Conservation (phyloP, 805 yeast species). For the Metschnikowia picachoensis region DNA sequence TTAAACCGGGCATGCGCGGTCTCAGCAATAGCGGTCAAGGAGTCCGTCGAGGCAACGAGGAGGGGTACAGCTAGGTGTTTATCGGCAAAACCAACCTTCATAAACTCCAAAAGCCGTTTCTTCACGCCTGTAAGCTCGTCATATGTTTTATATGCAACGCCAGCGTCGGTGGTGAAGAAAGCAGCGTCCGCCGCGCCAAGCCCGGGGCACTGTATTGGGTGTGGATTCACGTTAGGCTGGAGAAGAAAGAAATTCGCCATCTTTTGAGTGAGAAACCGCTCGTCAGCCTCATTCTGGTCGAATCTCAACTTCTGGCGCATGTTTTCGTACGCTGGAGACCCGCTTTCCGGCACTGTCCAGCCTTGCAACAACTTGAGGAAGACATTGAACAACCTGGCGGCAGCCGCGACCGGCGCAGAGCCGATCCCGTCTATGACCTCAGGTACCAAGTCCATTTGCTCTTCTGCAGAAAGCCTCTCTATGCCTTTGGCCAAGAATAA, state of each 20-base stretch:
- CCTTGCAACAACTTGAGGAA: conserved; percentile 48
- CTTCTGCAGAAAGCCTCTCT: conserved; percentile 44
- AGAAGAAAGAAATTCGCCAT: conserved; percentile 58
- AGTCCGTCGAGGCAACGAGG: conserved; percentile 62
- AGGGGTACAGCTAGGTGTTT: conserved; percentile 43
- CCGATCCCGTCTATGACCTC: conserved; percentile 46
- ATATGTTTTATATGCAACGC: conserved; percentile 49
- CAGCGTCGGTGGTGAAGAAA: conserved; percentile 68
- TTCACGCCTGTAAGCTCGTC: conserved; percentile 40
- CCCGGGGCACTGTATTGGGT: conserved; percentile 54
- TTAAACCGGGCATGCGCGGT: conserved; percentile 49
- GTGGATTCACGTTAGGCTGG: conserved; percentile 34
- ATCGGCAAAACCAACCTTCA: conserved; percentile 39
- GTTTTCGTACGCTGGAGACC: conserved; percentile 38
- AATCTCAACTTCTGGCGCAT: conserved; percentile 35
- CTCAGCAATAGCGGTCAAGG: conserved; percentile 52
- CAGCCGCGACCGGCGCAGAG: conserved; percentile 26
- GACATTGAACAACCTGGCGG: conserved; percentile 61
- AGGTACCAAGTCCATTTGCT: conserved; percentile 44
- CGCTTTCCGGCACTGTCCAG: conserved; percentile 50
- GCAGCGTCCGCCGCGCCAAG: conserved; percentile 51
- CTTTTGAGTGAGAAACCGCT: conserved; percentile 41
- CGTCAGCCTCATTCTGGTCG: conserved; percentile 35
- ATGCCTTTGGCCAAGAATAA: conserved; percentile 67
- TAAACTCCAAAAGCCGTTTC: conserved; percentile 32